These are phyloP conservation scores for Cudoniella acicularis DNA, from an alignment of 495 filamentous ascomycete genomes.

Conservation along the genomic window DNA sequence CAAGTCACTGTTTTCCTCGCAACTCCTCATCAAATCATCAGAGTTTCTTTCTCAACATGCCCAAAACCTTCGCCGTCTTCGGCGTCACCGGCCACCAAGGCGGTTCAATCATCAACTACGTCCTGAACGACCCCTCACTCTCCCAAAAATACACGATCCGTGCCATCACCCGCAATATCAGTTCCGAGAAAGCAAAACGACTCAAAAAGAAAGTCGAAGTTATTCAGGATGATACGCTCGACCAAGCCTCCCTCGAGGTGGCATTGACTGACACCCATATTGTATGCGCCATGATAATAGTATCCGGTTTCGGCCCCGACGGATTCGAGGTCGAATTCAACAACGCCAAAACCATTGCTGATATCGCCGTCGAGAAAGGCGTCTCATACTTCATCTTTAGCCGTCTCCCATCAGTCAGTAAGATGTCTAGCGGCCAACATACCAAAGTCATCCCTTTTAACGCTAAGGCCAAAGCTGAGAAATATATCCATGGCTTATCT, in stretches of 20 bases:
- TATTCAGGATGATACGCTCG: conserved; percentile 34
- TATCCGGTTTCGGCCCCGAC: conserved; percentile 31
- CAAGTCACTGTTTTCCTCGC: neutral
- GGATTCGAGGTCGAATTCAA: conserved; percentile 34
- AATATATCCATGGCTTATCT: conserved; percentile 36
- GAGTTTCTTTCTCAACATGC: conserved; percentile 2
- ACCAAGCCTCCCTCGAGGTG: conserved; percentile 34
- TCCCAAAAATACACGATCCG: conserved; percentile 47
- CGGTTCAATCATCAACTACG: conserved; percentile 45
- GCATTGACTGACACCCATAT: conserved; percentile 44
- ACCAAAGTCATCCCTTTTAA: conserved; percentile 40
- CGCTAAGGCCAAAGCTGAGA: conserved; percentile 37
- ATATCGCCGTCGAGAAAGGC: conserved; percentile 40
- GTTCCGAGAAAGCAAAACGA: conserved; percentile 23
- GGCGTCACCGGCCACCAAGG: conserved; percentile 61
- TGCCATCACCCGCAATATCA: conserved; percentile 43
- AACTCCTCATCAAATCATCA: neutral
- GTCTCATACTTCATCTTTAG: conserved; percentile 49
- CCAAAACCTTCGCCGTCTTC: conserved; percentile 50
- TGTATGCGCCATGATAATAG: conserved; percentile 48
- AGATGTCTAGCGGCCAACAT: conserved; percentile 37
- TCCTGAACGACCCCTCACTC: conserved; percentile 45
- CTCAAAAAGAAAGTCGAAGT: conserved; percentile 32
- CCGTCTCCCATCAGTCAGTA: conserved; percentile 32
- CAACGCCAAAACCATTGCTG: conserved; percentile 42